Evolutionary conservation across 2,329 filamentous ascomycete genomes (phyloP).

Genomic region (Ophiostoma pallidulum): DNA sequence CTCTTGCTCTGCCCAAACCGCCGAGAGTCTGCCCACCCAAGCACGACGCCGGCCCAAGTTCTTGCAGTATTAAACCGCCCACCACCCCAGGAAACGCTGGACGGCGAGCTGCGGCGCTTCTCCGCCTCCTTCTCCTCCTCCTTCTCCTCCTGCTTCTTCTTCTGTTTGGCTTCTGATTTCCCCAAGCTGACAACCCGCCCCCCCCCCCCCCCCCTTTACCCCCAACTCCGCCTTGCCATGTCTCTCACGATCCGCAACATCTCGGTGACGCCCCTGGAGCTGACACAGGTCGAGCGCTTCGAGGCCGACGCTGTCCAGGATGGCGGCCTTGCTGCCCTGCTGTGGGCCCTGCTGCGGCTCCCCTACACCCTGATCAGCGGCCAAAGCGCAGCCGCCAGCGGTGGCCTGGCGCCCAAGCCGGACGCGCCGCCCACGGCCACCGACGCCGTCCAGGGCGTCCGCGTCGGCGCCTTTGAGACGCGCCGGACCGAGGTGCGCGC

Average conservation of each 20-base stretch:
- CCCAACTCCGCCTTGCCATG: slow-evolving; percentile 12
- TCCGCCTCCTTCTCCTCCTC: no score
- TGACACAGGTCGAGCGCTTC: slow-evolving; percentile 67
- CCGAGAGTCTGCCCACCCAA: no score
- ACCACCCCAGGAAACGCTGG: no score
- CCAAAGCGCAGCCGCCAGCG: slow-evolving; percentile 20
- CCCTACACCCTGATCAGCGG: neutral
- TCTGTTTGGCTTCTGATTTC: neutral
- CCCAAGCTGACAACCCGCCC: no score
- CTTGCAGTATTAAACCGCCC: no score
- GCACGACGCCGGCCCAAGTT: no score
- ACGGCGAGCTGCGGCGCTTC: no score
- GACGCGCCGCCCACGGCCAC: slow-evolving; percentile 25
- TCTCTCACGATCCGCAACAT: slow-evolving; percentile 72
- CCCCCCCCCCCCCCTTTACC: neutral
- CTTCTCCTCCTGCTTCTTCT: no score
- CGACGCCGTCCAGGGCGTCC: slow-evolving; percentile 49
- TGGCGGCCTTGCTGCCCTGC: slow-evolving; percentile 34
- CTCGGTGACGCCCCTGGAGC: slow-evolving; percentile 60
- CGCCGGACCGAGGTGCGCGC: slow-evolving; percentile 52
- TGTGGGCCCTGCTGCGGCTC: slow-evolving; percentile 18
- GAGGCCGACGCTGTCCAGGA: slow-evolving; percentile 37
- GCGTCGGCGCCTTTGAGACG: slow-evolving; percentile 59
- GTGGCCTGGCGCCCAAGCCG: slow-evolving; percentile 13
- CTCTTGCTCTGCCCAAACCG: no score